Evolutionary conservation across 2,329 filamentous ascomycete genomes (phyloP).

Genomic region (Pyricularia pennisetigena): DNA sequence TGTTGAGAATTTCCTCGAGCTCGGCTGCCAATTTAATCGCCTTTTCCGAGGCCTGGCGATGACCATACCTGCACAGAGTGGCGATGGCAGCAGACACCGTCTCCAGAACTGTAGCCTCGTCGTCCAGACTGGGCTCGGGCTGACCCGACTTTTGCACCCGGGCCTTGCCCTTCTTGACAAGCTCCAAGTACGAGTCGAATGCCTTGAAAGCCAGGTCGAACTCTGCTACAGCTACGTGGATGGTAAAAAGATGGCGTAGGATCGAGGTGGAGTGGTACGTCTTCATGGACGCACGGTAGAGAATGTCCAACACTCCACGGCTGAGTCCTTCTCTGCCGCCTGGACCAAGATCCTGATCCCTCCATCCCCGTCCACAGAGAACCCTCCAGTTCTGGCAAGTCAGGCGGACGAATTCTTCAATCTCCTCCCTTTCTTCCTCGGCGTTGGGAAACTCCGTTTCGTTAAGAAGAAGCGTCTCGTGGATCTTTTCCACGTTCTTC

Average conservation of each 20-base stretch:
- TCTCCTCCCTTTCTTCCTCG: slow-evolving; percentile 64
- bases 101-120: slow-evolving; percentile 64
- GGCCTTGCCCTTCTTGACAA: slow-evolving; percentile 77
- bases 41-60: slow-evolving; percentile 64
- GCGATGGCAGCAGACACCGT: slow-evolving; percentile 74
- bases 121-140: slow-evolving; percentile 61
- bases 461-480: slow-evolving; percentile 67
- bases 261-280: slow-evolving; percentile 93
- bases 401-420: slow-evolving; percentile 72
- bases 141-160: slow-evolving; percentile 72
- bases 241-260: slow-evolving; percentile 74
- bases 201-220: slow-evolving; percentile 88
- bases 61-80: slow-evolving; percentile 75
- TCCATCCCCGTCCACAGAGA: slow-evolving; percentile 71
- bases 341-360: slow-evolving; percentile 68
- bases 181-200: slow-evolving; percentile 84
- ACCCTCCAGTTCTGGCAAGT: slow-evolving; percentile 80
- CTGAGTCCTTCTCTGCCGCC: slow-evolving; percentile 70
- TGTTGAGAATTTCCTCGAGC: slow-evolving; percentile 66
- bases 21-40: slow-evolving; percentile 60
- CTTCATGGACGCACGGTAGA: slow-evolving; percentile 85
- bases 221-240: slow-evolving; percentile 80
- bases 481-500: slow-evolving; percentile 67
- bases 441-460: slow-evolving; percentile 81
- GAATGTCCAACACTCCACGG: slow-evolving; percentile 69